Percentiles rank a stretch among this genome's conserved stretches.
These are phyloP conservation scores for Syncephalastrum contaminatum DNA, from an alignment of 371 early-diverging fungal species.

Conservation along the genomic window DNA sequence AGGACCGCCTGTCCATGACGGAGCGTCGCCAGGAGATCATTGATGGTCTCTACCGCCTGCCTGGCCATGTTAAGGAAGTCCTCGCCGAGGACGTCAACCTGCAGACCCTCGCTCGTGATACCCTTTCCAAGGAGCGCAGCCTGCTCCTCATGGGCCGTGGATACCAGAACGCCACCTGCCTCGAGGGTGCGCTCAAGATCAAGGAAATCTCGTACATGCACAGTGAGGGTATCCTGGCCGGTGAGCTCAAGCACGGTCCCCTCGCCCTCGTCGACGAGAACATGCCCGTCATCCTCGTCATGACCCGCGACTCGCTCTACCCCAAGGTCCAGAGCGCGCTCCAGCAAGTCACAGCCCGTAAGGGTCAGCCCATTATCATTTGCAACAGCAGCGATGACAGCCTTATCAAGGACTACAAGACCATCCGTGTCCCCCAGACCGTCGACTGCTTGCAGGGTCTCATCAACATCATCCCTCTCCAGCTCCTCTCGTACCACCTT, in stretches of 20 bases:
- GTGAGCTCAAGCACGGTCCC: conserved; percentile 99
- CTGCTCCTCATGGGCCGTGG: conserved; percentile 97
- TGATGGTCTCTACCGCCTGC: conserved; percentile 86
- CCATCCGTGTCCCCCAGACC: conserved; percentile 90
- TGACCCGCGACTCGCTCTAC: conserved; percentile 34
- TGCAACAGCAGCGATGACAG: conserved; percentile 82
- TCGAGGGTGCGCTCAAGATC: conserved; percentile 98
- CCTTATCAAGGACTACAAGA: conserved; percentile 60
- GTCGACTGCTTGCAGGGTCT: conserved; percentile 85
- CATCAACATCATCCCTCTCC: conserved; percentile 93
- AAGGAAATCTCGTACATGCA: conserved; percentile 99
- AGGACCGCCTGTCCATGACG: conserved; percentile 83
- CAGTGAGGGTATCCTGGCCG: conserved; percentile 96
- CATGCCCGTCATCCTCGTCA: conserved; percentile 81
- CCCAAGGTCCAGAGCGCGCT: conserved; percentile 91
- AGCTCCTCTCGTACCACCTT: conserved; percentile 95
- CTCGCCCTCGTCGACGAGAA: conserved; percentile 97
- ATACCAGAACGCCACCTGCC: conserved; percentile 95
- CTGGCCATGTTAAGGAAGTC: conserved; percentile 88
- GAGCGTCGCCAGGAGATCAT: conserved; percentile 91
- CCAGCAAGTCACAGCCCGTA: conserved; percentile 95
- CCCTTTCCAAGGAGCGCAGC: conserved; percentile 78
- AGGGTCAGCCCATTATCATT: conserved; percentile 95
- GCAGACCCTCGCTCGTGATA: conserved; percentile 74
- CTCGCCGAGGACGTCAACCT: conserved; percentile 81